Evolutionary conservation across 768 basidiomycete genomes (phyloP).

Genomic region (Cubamyces lactineus): DNA sequence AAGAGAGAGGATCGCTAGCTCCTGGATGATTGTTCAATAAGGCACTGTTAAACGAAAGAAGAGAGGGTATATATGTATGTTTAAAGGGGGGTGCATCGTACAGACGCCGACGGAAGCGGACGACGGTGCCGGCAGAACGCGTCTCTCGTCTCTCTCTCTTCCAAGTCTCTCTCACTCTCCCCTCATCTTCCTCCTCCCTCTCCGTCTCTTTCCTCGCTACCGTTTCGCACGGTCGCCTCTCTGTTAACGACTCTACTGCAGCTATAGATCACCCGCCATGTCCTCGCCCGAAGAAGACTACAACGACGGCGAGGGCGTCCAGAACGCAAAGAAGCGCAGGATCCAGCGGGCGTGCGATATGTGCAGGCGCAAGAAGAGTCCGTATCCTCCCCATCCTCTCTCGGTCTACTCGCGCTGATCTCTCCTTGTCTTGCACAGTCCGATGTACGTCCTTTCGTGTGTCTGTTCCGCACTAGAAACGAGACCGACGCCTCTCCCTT

Average conservation of each 20-base stretch:
- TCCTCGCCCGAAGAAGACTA: conserved; percentile 71
- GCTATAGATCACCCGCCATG: conserved; percentile 37
- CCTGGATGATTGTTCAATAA: no score
- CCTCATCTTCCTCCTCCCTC: background rate
- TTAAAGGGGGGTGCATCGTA: no score
- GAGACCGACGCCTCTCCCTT: background rate
- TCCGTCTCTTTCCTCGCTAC: background rate
- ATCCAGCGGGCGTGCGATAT: conserved; percentile 83
- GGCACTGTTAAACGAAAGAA: background rate
- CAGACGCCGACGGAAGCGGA: background rate
- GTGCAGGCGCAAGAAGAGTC: conserved; percentile 84
- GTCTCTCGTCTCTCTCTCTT: background rate
- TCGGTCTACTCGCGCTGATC: background rate
- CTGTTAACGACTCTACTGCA: background rate
- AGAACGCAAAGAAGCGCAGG: conserved; percentile 63
- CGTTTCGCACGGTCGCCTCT: background rate
- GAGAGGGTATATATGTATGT: background rate
- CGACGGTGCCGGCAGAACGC: conserved; percentile 8
- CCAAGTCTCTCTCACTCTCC: background rate
- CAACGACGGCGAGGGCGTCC: conserved; percentile 46
- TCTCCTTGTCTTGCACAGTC: conserved; percentile 42
- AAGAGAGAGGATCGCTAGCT: no score
- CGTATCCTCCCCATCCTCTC: conserved; percentile 31
- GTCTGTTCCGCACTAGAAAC: background rate
- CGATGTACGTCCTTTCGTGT: conserved; percentile 52